Evolutionary conservation across 2,329 filamentous ascomycete genomes (phyloP).

Genomic region (Paraphaeosphaeria minitans): DNA sequence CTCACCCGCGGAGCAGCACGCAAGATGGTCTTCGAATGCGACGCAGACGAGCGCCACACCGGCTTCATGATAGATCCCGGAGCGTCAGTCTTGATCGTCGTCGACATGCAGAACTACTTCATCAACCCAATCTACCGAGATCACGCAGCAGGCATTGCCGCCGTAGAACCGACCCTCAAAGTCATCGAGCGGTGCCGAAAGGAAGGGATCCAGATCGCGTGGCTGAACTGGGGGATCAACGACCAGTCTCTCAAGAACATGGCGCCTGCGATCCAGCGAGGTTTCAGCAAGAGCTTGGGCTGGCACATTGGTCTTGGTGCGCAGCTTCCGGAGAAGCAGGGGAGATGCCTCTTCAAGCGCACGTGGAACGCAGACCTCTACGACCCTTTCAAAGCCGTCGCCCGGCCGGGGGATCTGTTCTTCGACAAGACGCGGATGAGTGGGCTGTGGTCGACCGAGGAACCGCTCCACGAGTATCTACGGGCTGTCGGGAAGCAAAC

Average conservation of each 20-base stretch:
- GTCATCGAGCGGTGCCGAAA: conserved; percentile 49
- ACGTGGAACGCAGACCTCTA: conserved; percentile 53
- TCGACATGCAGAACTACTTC: conserved; percentile 55
- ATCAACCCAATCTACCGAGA: conserved; percentile 39
- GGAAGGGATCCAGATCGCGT: conserved; percentile 49
- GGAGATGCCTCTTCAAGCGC: conserved; percentile 49
- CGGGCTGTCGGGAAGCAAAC: conserved; percentile 49
- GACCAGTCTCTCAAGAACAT: conserved; percentile 46
- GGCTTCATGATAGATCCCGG: conserved; percentile 50
- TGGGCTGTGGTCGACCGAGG: conserved; percentile 48
- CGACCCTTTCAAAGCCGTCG: conserved; percentile 45
- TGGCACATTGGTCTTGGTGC: conserved; percentile 51
- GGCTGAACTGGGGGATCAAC: conserved; percentile 51
- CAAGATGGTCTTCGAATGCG: conserved; percentile 48
- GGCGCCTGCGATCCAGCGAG: conserved; percentile 50
- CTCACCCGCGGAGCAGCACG: conserved; percentile 45
- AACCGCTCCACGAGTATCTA: conserved; percentile 50
- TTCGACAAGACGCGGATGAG: conserved; percentile 53
- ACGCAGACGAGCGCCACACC: conserved; percentile 47
- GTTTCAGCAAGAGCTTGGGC: conserved; percentile 49
- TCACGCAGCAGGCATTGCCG: conserved; percentile 35
- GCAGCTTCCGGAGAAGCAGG: conserved; percentile 44
- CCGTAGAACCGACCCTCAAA: conserved; percentile 44
- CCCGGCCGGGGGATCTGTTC: conserved; percentile 47
- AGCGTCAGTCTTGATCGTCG: conserved; percentile 46